Conservation (phyloP, 2,329 filamentous ascomycete species). For the Chrysoporthe puriensis region DNA sequence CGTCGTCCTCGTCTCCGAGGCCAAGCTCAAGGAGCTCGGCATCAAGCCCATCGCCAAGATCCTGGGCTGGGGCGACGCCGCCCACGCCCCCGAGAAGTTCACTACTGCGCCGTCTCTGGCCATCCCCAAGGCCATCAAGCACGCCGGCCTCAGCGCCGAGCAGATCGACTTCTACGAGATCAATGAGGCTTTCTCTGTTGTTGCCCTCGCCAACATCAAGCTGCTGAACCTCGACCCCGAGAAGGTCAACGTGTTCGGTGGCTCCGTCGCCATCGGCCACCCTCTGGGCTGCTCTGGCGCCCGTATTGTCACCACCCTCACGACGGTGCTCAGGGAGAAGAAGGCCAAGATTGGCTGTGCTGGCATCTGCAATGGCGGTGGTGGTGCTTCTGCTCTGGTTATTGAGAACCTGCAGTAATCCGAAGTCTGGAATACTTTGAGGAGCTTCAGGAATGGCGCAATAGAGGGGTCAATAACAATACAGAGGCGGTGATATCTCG, state of each 20-base stretch:
- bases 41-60: slow-evolving; percentile 96
- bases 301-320: slow-evolving; percentile 87
- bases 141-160: slow-evolving; percentile 79
- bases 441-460: background rate
- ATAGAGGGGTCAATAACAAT: background rate
- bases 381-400: slow-evolving; percentile 91
- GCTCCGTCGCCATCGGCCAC: slow-evolving; percentile 94
- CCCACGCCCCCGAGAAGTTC: slow-evolving; percentile 89
- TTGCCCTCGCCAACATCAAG: slow-evolving; percentile 96
- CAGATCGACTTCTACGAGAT: slow-evolving; percentile 95
- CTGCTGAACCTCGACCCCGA: slow-evolving; percentile 76
- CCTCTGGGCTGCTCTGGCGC: slow-evolving; percentile 93
- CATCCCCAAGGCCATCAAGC: slow-evolving; percentile 96
- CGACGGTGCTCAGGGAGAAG: slow-evolving; percentile 87
- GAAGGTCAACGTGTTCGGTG: slow-evolving; percentile 94
- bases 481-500: background rate
- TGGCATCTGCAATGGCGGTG: slow-evolving; percentile 97
- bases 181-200: slow-evolving; percentile 98
- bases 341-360: slow-evolving; percentile 91
- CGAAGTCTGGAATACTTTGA: background rate
- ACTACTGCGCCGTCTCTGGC: slow-evolving; percentile 91
- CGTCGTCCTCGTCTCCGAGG: slow-evolving; percentile 90
- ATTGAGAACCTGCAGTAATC: slow-evolving; percentile 72
- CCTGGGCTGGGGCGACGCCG: slow-evolving; percentile 94
- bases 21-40: slow-evolving; percentile 87